Evolutionary conservation across 2,329 filamentous ascomycete species (phyloP).

Genomic region (Phyllosticta citribraziliensis): DNA sequence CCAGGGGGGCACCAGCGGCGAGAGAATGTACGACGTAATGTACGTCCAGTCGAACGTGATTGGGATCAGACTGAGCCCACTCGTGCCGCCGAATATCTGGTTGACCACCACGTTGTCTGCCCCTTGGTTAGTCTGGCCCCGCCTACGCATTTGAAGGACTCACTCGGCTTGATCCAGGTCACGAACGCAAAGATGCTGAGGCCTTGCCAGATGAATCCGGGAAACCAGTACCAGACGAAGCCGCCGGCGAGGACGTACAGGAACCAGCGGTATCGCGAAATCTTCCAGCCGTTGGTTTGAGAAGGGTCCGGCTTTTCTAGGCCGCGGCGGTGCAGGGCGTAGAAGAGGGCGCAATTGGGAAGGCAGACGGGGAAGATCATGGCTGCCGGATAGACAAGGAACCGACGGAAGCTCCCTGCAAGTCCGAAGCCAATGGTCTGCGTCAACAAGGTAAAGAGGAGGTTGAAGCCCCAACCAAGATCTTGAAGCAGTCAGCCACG

Average conservation of each 20-base stretch:
- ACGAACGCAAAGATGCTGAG: slow-evolving; percentile 18
- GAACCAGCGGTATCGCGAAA: slow-evolving; percentile 19
- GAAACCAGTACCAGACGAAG: slow-evolving; percentile 21
- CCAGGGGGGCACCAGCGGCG: slow-evolving; percentile 16
- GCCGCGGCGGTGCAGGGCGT: slow-evolving; percentile 16
- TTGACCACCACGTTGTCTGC: slow-evolving; percentile 18
- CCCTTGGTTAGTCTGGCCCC: too few species aligned
- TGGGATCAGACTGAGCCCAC: slow-evolving; percentile 8
- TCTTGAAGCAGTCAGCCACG: slow-evolving; percentile 18
- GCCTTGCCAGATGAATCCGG: slow-evolving; percentile 14
- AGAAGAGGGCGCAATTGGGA: slow-evolving; percentile 17
- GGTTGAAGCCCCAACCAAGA: slow-evolving; percentile 42
- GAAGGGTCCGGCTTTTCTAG: slow-evolving; percentile 5
- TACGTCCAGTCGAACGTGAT: slow-evolving; percentile 24
- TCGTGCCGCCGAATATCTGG: slow-evolving; percentile 17
- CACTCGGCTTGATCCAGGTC: slow-evolving; percentile 16
- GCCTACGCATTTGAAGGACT: neutral
- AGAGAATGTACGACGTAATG: slow-evolving; percentile 16
- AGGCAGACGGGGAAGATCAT: slow-evolving; percentile 20
- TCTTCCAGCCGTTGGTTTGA: slow-evolving; percentile 16
- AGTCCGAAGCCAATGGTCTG: slow-evolving; percentile 16
- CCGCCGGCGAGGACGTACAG: slow-evolving; percentile 14
- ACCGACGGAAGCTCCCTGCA: slow-evolving; percentile 16
- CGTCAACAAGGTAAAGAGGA: slow-evolving; percentile 13
- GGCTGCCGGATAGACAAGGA: slow-evolving; percentile 19